phyloP scores from a whole-genome alignment of 495 filamentous ascomycete species.

The Sphaerosporella brunnea region DNA sequence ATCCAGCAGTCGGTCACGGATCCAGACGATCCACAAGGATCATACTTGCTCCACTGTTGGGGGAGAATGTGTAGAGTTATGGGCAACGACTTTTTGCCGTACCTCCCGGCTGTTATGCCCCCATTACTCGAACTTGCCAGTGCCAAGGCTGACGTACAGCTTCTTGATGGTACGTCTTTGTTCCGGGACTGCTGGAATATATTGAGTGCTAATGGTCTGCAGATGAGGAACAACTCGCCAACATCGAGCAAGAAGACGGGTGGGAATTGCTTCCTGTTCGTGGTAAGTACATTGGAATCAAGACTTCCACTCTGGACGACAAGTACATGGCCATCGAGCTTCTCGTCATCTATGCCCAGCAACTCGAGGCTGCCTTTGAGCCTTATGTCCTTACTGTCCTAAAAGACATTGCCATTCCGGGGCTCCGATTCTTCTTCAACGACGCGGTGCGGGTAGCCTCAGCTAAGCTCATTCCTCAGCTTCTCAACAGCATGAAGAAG shows the following conservation, averaged over 20 bases:
- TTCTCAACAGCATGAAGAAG: constrained; percentile 86
- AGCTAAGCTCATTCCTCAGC: constrained; percentile 83
- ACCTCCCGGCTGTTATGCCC: constrained; percentile 82
- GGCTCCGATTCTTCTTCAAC: constrained; percentile 97
- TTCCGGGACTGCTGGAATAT: too few species aligned
- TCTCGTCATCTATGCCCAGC: constrained; percentile 89
- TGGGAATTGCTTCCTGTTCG: constrained; percentile 96
- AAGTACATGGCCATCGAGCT: constrained; percentile 98
- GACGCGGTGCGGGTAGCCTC: constrained; percentile 92
- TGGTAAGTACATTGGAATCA: constrained; percentile 96
- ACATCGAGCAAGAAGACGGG: constrained; percentile 85
- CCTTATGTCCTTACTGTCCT: constrained; percentile 83
- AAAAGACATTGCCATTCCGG: constrained; percentile 88
- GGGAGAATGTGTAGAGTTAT: constrained; percentile 95
- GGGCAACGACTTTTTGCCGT: constrained; percentile 76
- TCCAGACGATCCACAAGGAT: constrained; percentile 85
- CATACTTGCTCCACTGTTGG: constrained; percentile 98
- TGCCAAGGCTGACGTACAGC: constrained; percentile 92
- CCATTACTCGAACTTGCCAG: constrained; percentile 78
- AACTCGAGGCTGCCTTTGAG: constrained; percentile 77
- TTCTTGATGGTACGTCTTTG: constrained; percentile 55
- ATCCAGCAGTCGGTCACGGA: constrained; percentile 82
- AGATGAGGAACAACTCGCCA: constrained; percentile 84
- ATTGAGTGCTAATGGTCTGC: constrained; percentile 10
- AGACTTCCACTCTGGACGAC: constrained; percentile 88